Base-by-base conservation (phyloP, 2,329 filamentous ascomycete species). In the Fusarium piperis region DNA sequence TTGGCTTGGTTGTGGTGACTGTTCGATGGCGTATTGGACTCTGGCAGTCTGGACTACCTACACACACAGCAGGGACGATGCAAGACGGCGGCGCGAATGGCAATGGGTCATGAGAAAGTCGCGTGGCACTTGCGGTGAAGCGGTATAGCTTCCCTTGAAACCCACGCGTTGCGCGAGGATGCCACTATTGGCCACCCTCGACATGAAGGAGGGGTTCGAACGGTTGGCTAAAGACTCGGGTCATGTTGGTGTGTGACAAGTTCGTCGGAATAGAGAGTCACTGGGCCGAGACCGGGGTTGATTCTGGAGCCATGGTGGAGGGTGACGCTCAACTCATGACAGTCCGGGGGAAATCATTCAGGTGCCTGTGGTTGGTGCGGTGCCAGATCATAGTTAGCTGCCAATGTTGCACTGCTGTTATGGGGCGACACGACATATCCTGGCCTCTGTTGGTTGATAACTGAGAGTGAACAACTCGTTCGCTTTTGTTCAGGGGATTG, bases 121-220 rank as follows among this genome's bases (percentile, higher is more conserved):
- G 44, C 23, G 33, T 23, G 20, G 28, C 44, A 55, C 48, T 64
- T 46, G 55, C 52, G 41, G 55, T 51, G 20, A 65, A 62, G 52
- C 23, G 36, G 39, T 39, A 59, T 72, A 41, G 57, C 41, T 52
- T 39, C 46, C 59, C 33, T 67, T 8, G n/a, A 11, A 53, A 23
- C 44, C 63, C 65, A 75, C 67, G 67, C 57, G 64, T 65, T 39
- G 59, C 56, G 38, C 55, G 38, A 59, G 28, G 53, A 62, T 33
- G 44, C 58, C 30, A 52, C 53, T 28, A 69, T 75, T 75, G 71
- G 71, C 41, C 15, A 44, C 48, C 39, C 36, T 41, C 28, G 26
- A n/a, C n/a, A 52, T n/a, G 36, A 46, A 12, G 9, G 28, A 57
- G 48, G 18, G 51, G 26, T 23, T 33, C 38, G 11, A 46, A 32